A percentile compares a stretch with the other conserved stretches of the same genome.
Evolutionary conservation across 257 asterid genomes (phyloP).

Genomic region (Craterostigma plantagineum): DNA sequence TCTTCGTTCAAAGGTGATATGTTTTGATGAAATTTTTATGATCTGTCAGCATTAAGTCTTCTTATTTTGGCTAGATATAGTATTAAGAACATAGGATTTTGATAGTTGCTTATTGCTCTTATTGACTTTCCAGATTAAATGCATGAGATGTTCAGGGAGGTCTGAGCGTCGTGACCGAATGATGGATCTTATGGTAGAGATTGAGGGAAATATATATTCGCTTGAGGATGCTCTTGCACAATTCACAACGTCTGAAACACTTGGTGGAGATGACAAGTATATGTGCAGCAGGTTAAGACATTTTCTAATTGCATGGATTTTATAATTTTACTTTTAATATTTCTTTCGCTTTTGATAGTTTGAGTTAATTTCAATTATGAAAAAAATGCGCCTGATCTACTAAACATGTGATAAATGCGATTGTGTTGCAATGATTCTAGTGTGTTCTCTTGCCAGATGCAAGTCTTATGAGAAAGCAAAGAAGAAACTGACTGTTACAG

Average conservation of each 20-base stretch:
- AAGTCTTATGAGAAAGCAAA: slow-evolving; percentile 54
- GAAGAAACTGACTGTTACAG: slow-evolving; percentile 36
- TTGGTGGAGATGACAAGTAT: slow-evolving; percentile 51
- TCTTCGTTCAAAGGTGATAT: slow-evolving; percentile 37
- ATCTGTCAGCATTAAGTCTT: not conserved
- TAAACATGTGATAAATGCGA: too few relatives aligned
- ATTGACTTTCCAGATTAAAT: slow-evolving; percentile 21
- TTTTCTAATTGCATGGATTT: too few relatives aligned
- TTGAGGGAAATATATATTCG: slow-evolving; percentile 30
- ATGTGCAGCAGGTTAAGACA: slow-evolving; percentile 33
- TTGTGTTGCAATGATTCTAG: too few relatives aligned
- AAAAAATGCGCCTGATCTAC: too few relatives aligned
- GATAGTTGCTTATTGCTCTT: too few relatives aligned
- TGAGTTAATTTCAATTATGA: too few relatives aligned
- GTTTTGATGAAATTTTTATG: slow-evolving; percentile 5
- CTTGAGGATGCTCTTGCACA: slow-evolving; percentile 40
- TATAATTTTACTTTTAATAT: too few relatives aligned
- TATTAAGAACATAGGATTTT: too few relatives aligned
- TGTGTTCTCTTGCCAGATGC: slow-evolving; percentile 19
- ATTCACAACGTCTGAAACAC: slow-evolving; percentile 34
- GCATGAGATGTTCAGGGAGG: slow-evolving; percentile 39
- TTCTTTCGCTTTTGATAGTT: too few relatives aligned
- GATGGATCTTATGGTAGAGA: slow-evolving; percentile 47
- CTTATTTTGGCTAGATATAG: not conserved
- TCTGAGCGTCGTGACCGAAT: slow-evolving; percentile 29